These are phyloP conservation scores for Samsoniella hepiali DNA, from an alignment of 2,329 filamentous ascomycete species.

Conservation along the genomic window DNA sequence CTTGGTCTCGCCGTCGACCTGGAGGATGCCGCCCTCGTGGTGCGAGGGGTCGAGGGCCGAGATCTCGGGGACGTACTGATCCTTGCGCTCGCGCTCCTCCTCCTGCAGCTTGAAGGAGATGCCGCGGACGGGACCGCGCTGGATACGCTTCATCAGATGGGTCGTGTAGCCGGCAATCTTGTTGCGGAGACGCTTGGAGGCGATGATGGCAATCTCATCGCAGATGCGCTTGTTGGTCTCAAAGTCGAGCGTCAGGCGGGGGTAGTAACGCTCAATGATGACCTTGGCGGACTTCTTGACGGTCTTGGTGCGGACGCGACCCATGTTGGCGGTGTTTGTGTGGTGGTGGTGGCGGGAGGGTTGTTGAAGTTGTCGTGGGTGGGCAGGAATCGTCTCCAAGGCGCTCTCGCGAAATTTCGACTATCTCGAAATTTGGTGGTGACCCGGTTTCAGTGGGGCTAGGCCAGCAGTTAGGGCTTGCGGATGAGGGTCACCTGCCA, in stretches of 20 bases:
- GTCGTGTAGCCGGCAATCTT: constrained; percentile 99
- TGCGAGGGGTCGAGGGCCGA: constrained; percentile 98
- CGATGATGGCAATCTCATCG: constrained; percentile 99
- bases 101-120: constrained; percentile 99
- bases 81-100: constrained; percentile 99
- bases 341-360: constrained; percentile 29
- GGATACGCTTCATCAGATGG: constrained; percentile 99
- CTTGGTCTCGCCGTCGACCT: constrained; percentile 97
- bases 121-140: constrained; percentile 97
- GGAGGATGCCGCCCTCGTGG: constrained; percentile 90
- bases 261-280: constrained; percentile 99
- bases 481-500: constrained; percentile 19
- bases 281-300: constrained; percentile 89
- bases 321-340: constrained; percentile 59
- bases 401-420: constrained; percentile 11
- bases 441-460: constrained; percentile 23
- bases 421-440: constrained; percentile 30
- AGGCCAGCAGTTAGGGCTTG: constrained; percentile 31
- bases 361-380: constrained; percentile 25
- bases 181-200: constrained; percentile 98
- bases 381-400: neutral
- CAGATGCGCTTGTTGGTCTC: constrained; percentile 99
- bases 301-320: constrained; percentile 68
- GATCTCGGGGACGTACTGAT: constrained; percentile 99
- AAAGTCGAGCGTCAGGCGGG: constrained; percentile 97